phyloP scores from a whole-genome alignment of 768 basidiomycete genomes.

The Termitomyces sp. region DNA sequence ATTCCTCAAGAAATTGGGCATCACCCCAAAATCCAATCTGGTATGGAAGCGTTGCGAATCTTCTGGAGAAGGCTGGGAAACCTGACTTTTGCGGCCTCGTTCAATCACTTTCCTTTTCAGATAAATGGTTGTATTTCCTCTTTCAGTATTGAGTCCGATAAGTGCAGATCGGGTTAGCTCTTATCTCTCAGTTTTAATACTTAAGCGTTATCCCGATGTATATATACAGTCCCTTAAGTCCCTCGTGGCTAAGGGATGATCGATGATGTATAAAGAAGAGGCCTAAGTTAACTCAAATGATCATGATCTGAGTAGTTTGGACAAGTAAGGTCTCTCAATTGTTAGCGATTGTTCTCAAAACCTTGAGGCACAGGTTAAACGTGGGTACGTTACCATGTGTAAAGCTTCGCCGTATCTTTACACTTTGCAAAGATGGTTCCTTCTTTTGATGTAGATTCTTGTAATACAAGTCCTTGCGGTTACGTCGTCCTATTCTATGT shows the following conservation, averaged over 20 bases:
- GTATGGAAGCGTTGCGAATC: constrained; percentile 2
- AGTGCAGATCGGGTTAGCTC: neutral
- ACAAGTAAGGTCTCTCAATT: constrained; percentile 2
- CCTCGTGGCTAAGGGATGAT: constrained; percentile 2
- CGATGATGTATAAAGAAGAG: neutral
- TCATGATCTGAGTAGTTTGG: neutral
- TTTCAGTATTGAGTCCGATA: constrained; percentile 1
- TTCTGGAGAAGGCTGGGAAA: constrained; percentile 1
- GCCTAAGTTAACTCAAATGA: constrained; percentile 1
- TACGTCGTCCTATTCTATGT: neutral
- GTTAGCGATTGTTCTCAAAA: neutral
- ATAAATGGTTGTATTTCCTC: neutral
- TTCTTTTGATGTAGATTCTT: neutral
- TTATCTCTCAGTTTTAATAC: neutral
- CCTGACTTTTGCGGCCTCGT: neutral
- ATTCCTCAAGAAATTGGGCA: neutral
- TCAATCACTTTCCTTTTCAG: neutral
- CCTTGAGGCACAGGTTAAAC: neutral
- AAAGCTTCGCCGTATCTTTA: constrained; percentile 6
- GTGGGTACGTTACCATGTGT: neutral
- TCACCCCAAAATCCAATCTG: constrained; percentile 1
- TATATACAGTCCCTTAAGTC: neutral
- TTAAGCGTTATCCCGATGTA: neutral
- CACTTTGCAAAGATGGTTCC: neutral
- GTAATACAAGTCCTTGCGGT: neutral